Evolutionary conservation across 768 basidiomycete species (phyloP), one percentile per base, ranked within the genome.

Genomic region (Calvatia gigantea): DNA sequence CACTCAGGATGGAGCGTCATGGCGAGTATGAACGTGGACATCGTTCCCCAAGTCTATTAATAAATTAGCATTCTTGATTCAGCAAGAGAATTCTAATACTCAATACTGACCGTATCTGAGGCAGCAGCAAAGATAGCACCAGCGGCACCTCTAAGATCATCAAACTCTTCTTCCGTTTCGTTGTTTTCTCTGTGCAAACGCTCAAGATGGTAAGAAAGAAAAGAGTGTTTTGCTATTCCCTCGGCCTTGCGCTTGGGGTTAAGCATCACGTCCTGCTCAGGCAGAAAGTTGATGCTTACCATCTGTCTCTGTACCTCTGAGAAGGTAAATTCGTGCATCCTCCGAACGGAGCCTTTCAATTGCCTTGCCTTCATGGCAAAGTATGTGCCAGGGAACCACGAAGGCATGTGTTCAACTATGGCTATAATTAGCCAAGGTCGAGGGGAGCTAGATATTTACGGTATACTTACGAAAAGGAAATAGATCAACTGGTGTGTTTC

Each of bases 191-290:
- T 28, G 6, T 46, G 9, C 2, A 47, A 9, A 5, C 43, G 27
- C 15, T 84, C 83, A 7, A 89, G 71, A 17, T 89, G 70, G 8
- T 79, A 82, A 1, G 78, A 77, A 46, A 73, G 74, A 63, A 77
- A 78, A 6, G 73, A 76, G 2, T 69, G 69, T 33, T 68, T 69
- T 44, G 70, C 70, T 15, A 59, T 64, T 17, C 75, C 77, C 28
- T 60, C 43, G n/a, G 33, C 7, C 54, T 55, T 14, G 11, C 7
- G 15, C 11, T 8, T 2, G 11, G 14, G 0, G 0, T 23, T 42
- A 23, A 21, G 25, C n/a, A 19, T 5, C 41, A 19, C n/a, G n/a
- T 42, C 19, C 5, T 11, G 25, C 8, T 3, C 19, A 3, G 19
- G 41, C 4, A 3, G 3, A 12, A 21, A 17, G 4, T 21, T 25